Evolutionary conservation across 768 basidiomycete genomes (phyloP).

Genomic region (Holtermannia corniformis): DNA sequence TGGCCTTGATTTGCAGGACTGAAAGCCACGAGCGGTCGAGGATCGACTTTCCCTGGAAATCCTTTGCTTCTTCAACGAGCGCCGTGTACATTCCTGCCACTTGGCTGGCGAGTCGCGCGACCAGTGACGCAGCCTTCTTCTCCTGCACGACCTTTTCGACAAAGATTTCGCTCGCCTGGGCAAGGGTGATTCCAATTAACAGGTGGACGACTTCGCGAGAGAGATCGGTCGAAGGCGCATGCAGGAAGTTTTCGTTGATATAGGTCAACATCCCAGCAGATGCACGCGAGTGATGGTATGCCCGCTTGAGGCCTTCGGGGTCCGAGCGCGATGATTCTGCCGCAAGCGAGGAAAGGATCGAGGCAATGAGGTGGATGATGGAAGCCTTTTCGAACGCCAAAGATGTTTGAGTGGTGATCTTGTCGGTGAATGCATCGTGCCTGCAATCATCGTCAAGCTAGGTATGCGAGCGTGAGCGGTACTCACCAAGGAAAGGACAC

Average conservation of each 20-base stretch:
- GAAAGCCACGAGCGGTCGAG: constrained; percentile 92
- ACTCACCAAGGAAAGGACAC: constrained; percentile 79
- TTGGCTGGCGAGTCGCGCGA: constrained; percentile 76
- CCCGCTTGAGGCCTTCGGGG: constrained; percentile 82
- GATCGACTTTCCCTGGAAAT: constrained; percentile 91
- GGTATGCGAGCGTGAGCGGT: neutral
- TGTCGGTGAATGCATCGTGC: constrained; percentile 93
- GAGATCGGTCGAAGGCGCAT: constrained; percentile 91
- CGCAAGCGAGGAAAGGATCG: constrained; percentile 86
- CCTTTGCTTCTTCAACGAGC: constrained; percentile 85
- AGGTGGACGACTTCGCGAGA: constrained; percentile 91
- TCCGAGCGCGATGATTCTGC: constrained; percentile 55
- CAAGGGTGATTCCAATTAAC: constrained; percentile 72
- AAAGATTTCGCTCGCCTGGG: constrained; percentile 92
- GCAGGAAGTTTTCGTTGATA: constrained; percentile 98
- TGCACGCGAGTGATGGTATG: constrained; percentile 82
- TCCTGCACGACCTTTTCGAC: constrained; percentile 89
- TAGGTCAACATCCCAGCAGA: constrained; percentile 95
- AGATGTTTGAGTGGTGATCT: constrained; percentile 86
- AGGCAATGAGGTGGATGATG: constrained; percentile 89
- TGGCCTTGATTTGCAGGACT: constrained; percentile 73
- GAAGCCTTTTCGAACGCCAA: constrained; percentile 98
- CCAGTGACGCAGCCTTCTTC: constrained; percentile 64
- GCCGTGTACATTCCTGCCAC: constrained; percentile 69
- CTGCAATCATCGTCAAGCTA: constrained; percentile 15